Conservation (phyloP, 352 stramenopile genomes). For the Globisporangium paroecandrum region DNA sequence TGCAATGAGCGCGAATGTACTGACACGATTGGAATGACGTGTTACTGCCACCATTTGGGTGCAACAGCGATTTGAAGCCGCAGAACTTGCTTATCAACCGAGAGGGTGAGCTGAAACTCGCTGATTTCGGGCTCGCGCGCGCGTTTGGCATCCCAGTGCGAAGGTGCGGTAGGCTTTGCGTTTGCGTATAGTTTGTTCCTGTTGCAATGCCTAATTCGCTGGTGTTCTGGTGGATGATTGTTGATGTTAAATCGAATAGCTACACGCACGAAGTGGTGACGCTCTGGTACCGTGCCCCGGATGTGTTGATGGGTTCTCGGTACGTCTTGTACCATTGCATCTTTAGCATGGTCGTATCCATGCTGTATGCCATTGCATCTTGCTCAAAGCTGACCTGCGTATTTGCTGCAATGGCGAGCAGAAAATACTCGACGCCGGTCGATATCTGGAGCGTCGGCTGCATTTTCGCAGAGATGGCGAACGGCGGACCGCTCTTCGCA, state of each 20-base stretch:
- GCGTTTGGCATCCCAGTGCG: constrained; percentile 99
- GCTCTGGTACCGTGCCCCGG: constrained; percentile 98
- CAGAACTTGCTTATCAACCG: constrained; percentile 98
- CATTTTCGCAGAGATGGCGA: constrained; percentile 98
- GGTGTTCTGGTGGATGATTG: not conserved
- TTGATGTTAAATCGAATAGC: constrained; percentile 20
- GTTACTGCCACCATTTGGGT: constrained; percentile 1
- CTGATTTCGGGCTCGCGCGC: constrained; percentile 99
- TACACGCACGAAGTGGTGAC: constrained; percentile 99
- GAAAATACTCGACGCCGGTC: constrained; percentile 98
- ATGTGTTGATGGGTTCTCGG: constrained; percentile 97
- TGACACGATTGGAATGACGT: not conserved
- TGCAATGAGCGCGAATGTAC: not conserved
- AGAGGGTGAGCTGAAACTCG: constrained; percentile 98
- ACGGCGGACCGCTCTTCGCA: constrained; percentile 92
- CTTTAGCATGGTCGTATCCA: not conserved
- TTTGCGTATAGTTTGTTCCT: not conserved
- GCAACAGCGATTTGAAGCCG: constrained; percentile 97
- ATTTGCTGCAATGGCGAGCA: constrained; percentile 21
- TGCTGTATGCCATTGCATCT: not conserved
- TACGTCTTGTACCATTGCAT: constrained; percentile 20
- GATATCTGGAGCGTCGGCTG: constrained; percentile 99
- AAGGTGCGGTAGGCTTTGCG: constrained; percentile 39
- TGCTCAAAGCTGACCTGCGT: constrained; percentile 9
- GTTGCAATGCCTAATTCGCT: not conserved